phyloP scores from a whole-genome alignment of 2,329 filamentous ascomycete species.

The Penicillium verrucosum region DNA sequence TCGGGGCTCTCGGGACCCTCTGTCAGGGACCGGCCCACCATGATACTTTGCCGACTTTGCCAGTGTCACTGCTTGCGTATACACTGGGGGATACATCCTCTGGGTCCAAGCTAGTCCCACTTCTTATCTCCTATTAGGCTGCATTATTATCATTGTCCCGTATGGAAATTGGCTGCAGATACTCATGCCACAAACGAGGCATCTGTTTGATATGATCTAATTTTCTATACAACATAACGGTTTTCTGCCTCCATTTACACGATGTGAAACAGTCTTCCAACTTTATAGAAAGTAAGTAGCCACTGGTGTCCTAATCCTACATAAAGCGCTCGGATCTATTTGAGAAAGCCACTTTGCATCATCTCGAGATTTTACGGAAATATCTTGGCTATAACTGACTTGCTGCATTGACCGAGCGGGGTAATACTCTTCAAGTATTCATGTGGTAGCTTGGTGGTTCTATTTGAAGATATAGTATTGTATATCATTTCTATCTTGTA shows the following conservation, averaged over 20 bases:
- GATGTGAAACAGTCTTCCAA: neutral
- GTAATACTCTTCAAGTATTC: neutral
- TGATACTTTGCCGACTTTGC: neutral
- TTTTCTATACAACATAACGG: neutral
- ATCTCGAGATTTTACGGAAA: neutral
- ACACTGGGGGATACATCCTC: neutral
- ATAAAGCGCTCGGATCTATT: conserved; percentile 10
- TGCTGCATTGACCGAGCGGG: neutral
- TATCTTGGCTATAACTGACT: neutral
- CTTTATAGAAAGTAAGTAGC: neutral
- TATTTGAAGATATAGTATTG: neutral
- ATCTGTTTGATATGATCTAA: neutral
- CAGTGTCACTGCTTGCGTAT: neutral
- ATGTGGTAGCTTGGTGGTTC: neutral
- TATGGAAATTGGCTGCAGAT: neutral
- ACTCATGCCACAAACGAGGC: neutral
- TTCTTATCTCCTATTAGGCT: neutral
- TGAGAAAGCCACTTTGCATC: conserved; percentile 10
- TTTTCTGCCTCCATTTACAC: neutral
- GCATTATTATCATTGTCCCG: neutral
- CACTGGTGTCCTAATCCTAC: conserved; percentile 1
- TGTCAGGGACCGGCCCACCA: conserved; percentile 15
- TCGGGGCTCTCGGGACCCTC: conserved; percentile 25
- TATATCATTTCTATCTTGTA: neutral
- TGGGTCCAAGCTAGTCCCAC: neutral